phyloP scores from a whole-genome alignment of 202 grass and related monocot species.

The Sporobolus alterniflorus region DNA sequence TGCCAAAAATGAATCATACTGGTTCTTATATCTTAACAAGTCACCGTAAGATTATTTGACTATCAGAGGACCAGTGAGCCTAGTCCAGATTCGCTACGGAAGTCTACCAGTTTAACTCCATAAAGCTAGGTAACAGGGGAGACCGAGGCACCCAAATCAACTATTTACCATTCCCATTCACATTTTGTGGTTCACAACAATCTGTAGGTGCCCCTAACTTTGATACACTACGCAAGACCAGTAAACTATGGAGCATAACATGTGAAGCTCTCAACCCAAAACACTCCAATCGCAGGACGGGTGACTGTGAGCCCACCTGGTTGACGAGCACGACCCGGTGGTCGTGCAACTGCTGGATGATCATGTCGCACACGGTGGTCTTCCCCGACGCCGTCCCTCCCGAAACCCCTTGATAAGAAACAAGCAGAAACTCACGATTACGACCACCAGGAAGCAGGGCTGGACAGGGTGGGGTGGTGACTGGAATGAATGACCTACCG shows the following conservation, averaged over 20 bases:
- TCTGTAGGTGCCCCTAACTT: not conserved
- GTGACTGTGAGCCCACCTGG: slow-evolving; percentile 46
- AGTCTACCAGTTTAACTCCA: too few relatives aligned
- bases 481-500: slow-evolving; percentile 36
- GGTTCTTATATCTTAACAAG: slow-evolving; percentile 1
- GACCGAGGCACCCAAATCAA: not conserved
- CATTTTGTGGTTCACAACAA: not conserved
- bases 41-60: not conserved
- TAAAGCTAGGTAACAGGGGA: not conserved
- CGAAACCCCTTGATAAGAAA: slow-evolving; percentile 68
- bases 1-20: not conserved
- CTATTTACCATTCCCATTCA: not conserved
- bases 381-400: slow-evolving; percentile 98
- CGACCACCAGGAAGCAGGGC: not conserved
- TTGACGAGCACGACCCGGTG: slow-evolving; percentile 95
- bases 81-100: too few relatives aligned
- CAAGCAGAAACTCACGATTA: not conserved
- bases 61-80: not conserved
- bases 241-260: not conserved
- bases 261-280: not conserved
- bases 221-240: not conserved
- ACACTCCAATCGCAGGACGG: not conserved
- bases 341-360: slow-evolving; percentile 99
- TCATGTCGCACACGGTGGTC: slow-evolving; percentile 99
- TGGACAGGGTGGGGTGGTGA: not conserved